Evolutionary conservation across 495 filamentous ascomycete genomes (phyloP), one percentile per base, ranked within the genome.

Genomic region (Neurospora hispaniola): DNA sequence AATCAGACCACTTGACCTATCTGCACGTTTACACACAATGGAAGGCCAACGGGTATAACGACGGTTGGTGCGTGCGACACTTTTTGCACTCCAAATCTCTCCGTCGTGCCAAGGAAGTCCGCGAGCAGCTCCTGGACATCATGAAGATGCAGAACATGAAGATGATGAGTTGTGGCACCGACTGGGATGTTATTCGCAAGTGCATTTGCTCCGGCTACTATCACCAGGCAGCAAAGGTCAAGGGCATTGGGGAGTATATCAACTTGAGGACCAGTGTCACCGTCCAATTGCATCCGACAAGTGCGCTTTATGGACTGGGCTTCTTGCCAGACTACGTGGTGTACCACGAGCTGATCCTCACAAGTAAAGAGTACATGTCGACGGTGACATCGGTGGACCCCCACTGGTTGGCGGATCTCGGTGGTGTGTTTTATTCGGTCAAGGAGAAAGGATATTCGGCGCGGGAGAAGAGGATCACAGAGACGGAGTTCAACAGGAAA

Each of bases 191-290:
- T 12, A 92, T 98, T 75, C 89, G 96, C 70, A 95, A 97, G 82
- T 98, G 96, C 79, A 97, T 99, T 74, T 98, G 96, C 83, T 94
- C 92, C 0, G 96, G 96, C 10, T 99, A 95, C 82, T 99, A 97
- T 80, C 96, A 98, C 76, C 96, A 99, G 82, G 95, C 96, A n/a
- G 96, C 96, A 11, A 93, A 93, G 74, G 94, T 96, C 42, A 97
- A 97, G 83, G 96, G 96, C 1, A 93, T 98, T 70, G 96, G 94
- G 70, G 96, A 98, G 82, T 99, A 98, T 81, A 90, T 96, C 84
- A 99, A 98, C 81, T 85, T 99, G 39, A 89, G 96, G 68, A 99
- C 96, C 0, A 94, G 91, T 75, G 94, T 99, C 8, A 94, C 92
- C 11, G 92, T 98, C 72, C 92, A 97, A 76, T 84, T 99, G 69